phyloP scores from a whole-genome alignment of 257 asterid genomes.

The Fraxinus quadrangulata region DNA sequence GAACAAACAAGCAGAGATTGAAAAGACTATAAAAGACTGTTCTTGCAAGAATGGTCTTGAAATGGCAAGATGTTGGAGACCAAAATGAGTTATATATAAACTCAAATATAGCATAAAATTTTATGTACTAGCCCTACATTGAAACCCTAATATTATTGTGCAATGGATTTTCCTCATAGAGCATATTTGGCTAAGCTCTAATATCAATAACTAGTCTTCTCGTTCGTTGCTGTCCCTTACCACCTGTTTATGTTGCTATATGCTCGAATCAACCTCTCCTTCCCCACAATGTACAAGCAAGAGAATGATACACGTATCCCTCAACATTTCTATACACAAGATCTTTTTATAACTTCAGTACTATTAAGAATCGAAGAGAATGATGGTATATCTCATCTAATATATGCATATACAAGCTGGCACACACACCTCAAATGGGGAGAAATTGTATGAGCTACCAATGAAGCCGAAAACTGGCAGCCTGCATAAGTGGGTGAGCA shows the following conservation, averaged over 20 bases:
- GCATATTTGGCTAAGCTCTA: background rate
- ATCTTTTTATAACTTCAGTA: background rate
- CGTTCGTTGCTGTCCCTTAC: background rate
- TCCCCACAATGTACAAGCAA: background rate
- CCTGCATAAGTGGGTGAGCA: constrained; percentile 91
- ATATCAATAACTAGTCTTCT: background rate
- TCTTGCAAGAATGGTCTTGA: constrained; percentile 86
- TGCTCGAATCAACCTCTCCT: background rate
- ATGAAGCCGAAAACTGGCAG: constrained; percentile 82
- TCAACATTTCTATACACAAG: background rate
- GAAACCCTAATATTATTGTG: background rate
- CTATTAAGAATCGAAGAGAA: constrained; percentile 7
- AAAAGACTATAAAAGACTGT: constrained; percentile 73
- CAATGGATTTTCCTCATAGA: background rate
- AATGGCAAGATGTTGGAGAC: constrained; percentile 75
- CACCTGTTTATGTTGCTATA: background rate
- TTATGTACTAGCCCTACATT: background rate
- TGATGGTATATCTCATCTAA: background rate
- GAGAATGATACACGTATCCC: too few species aligned
- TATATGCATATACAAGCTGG: constrained; percentile 10
- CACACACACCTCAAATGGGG: background rate
- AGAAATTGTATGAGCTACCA: constrained; percentile 50
- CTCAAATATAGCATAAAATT: background rate
- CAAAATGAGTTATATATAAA: constrained; percentile 33
- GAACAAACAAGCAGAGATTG: constrained; percentile 84